These are phyloP conservation scores for Pleomassaria siparia DNA, from an alignment of 2,329 filamentous ascomycete species.

Conservation along the genomic window DNA sequence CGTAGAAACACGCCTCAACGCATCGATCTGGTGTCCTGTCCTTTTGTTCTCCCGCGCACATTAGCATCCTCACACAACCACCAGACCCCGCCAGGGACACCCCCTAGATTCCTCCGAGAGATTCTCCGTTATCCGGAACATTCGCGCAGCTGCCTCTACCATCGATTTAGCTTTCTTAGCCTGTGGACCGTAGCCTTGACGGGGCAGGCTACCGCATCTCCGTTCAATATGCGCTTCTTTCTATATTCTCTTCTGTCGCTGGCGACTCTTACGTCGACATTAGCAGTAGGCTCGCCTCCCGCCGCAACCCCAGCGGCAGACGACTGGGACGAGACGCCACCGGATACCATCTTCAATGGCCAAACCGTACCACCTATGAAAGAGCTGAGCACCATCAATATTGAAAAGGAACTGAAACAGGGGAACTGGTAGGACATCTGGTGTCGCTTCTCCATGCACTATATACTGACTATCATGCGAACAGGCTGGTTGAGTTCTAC, in stretches of 20 bases:
- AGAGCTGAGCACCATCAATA: constrained; percentile 60
- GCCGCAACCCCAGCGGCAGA: constrained; percentile 8
- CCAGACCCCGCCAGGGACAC: constrained; percentile 7
- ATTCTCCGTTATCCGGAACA: neutral
- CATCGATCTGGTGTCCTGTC: constrained; percentile 13
- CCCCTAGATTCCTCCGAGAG: neutral
- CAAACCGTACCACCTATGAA: constrained; percentile 66
- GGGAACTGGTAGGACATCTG: constrained; percentile 63
- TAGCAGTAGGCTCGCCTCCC: constrained; percentile 18
- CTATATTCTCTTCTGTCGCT: constrained; percentile 42
- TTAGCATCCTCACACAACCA: constrained; percentile 7
- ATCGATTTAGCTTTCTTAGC: constrained; percentile 3
- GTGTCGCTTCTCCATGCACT: neutral
- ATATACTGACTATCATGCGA: neutral
- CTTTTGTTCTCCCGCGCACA: constrained; percentile 12
- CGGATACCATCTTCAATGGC: constrained; percentile 64
- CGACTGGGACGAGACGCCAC: constrained; percentile 27
- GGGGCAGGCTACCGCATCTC: constrained; percentile 8
- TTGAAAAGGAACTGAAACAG: constrained; percentile 61
- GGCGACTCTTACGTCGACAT: constrained; percentile 34
- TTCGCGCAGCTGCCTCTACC: neutral
- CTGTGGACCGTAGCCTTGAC: constrained; percentile 6
- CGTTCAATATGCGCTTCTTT: constrained; percentile 38
- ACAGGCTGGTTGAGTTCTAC: constrained; percentile 53
- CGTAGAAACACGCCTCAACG: constrained; percentile 4